Evolutionary conservation across 768 basidiomycete species (phyloP).

Genomic region (Kockovaella imperatae): DNA sequence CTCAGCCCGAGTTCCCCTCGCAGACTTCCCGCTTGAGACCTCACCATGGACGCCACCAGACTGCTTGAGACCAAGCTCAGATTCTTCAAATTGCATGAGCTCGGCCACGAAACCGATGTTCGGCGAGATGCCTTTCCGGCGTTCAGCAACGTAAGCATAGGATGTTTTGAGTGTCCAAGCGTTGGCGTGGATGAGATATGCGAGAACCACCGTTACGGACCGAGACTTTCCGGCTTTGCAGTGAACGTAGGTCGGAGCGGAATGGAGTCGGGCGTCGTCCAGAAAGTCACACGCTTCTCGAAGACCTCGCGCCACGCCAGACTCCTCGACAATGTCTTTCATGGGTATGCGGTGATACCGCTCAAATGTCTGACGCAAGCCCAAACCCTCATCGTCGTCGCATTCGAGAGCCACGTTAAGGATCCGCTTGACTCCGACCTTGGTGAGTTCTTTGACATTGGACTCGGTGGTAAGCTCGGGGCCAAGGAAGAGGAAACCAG

Average conservation of each 20-base stretch:
- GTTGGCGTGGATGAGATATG: conserved; percentile 93
- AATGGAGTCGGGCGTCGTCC: conserved; percentile 84
- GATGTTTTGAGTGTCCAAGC: conserved; percentile 91
- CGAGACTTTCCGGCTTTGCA: conserved; percentile 94
- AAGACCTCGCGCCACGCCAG: conserved; percentile 71
- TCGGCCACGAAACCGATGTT: conserved; percentile 97
- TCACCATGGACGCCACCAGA: conserved; percentile 32
- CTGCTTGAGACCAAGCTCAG: conserved; percentile 66
- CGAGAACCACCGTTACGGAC: conserved; percentile 92
- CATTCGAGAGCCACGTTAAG: conserved; percentile 89
- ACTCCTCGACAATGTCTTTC: conserved; percentile 92
- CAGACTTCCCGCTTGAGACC: conserved; percentile 28
- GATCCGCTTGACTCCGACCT: conserved; percentile 74
- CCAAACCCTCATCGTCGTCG: conserved; percentile 64
- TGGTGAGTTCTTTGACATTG: conserved; percentile 66
- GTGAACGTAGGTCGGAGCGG: conserved; percentile 85
- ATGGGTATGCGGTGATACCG: conserved; percentile 81
- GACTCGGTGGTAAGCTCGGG: conserved; percentile 69
- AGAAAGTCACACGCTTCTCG: conserved; percentile 77
- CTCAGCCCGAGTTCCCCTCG: conserved; percentile 23
- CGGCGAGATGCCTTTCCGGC: conserved; percentile 88
- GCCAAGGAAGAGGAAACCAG: conserved; percentile 81
- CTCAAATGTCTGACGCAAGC: conserved; percentile 64
- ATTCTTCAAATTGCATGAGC: conserved; percentile 91
- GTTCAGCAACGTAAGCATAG: conserved; percentile 83